Evolutionary conservation across 2,329 filamentous ascomycete species (phyloP), one percentile per base, ranked within the genome.

Genomic region (Sporothrix dimorphospora): DNA sequence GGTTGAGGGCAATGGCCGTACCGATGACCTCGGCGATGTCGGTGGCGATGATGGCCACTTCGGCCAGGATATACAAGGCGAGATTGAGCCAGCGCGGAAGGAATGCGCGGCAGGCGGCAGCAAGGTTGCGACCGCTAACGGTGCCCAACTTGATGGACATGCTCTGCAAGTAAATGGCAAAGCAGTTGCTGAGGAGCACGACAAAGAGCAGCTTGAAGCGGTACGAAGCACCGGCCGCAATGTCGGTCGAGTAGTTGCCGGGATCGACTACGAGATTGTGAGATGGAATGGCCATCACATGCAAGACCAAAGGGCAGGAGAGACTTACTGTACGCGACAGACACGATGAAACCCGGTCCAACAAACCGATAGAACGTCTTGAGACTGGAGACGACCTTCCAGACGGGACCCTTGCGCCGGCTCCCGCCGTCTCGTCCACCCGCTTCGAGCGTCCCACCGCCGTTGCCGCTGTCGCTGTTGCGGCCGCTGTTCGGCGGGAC

Each of bases 11-110:
- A 74, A 92, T 92, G 14, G 90, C 90, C 21, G 89, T 91, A 68
- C 90, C 90, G 75, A 92, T 92, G 24, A 92, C 90, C 81, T 92
- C 90, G 72, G 90, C 90, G 75, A 92, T 88, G 78, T 92, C 90
- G 0, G 90, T 92, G 0, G 90, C 90, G 70, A 92, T 89, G 72
- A 92, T 92, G 73, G 90, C 76, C 16, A 85, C 81, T 79, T 92
- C 90, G 1, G 90, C 87, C 74, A 92, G 82, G 24, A 85, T 79
- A 76, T 92, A 92, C 3, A 92, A 81, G 21, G 83, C 77, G 59
- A 86, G 85, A 74, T 89, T 91, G 71, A 92, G 78, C 90, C 90
- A 92, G 75, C 82, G 82, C 1, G 90, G 90, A 16, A 92, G 83
- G 78, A 90, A 89, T 9, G 85, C 88, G 45, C 90, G 86, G 76